Base-by-base conservation (phyloP, 768 basidiomycete species). In the Albatrellus ellisii region DNA sequence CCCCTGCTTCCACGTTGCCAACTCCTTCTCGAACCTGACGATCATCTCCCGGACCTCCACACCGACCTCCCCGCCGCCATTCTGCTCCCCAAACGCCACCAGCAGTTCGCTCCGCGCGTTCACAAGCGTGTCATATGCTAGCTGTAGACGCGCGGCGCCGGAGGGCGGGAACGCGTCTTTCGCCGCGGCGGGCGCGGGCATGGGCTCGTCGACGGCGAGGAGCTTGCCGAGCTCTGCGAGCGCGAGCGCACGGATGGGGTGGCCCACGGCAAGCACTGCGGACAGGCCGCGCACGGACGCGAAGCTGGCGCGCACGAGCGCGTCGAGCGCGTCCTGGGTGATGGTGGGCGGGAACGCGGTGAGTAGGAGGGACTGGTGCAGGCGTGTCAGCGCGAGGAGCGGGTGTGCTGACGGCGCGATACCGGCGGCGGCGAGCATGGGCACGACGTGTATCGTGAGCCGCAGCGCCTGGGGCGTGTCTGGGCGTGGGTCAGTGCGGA, bases 181-280 rank as follows among this genome's bases (percentile, higher is more conserved):
- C 20, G 28, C 54, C 18, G 31, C 27, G 21, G 46, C 27, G 17
- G 26, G 54, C 14, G 51, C 47, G 1, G 75, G 72, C 3, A 60
- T 57, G 0, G 77, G 78, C 54, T 88, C 85, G 51, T 89, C 84
- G 0, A 89, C 80, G 0, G 75, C 73, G 5, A 91, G 66, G 6
- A 90, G 61, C 60, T 89, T 91, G 0, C 84, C 88, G 5, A 87
- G 65, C 56, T 92, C 89, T 2, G 79, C 77, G 6, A 80, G 62
- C 4, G 82, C 76, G 18, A 92, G 62, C 0, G 74, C 86, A 1
- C 84, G 69, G 1, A 82, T 70, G 0, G 91, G 89, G 56, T 94
- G 90, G 1, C 82, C 83, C 8, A 63, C 56, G 0, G 63, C 58
- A 14, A 88, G 67, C 2, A 85, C 54, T 10, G 54, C 57, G 4